These are phyloP conservation scores for Monascus purpureus DNA, from an alignment of 495 filamentous ascomycete genomes.

Conservation along the genomic window DNA sequence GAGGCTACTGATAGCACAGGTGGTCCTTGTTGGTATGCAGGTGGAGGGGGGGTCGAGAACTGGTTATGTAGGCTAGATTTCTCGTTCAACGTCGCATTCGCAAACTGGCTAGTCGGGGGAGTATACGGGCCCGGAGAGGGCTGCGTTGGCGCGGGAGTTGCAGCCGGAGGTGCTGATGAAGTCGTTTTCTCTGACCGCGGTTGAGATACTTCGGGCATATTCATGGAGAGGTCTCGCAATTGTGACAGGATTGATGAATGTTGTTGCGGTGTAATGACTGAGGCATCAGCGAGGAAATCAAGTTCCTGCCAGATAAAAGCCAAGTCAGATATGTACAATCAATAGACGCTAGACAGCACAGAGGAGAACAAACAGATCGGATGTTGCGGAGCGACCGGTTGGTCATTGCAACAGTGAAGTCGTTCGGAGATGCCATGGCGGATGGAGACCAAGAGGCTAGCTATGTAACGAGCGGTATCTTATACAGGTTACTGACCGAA, in stretches of 20 bases:
- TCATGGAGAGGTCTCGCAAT: constrained; percentile 60
- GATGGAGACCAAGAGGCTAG: no score
- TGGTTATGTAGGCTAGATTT: constrained; percentile 39
- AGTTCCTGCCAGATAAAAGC: constrained; percentile 61
- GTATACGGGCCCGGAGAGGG: constrained; percentile 24
- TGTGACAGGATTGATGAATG: constrained; percentile 57
- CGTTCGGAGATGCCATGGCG: constrained; percentile 26
- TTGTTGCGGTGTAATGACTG: constrained; percentile 54
- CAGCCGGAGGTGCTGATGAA: constrained; percentile 19
- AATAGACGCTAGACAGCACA: no score
- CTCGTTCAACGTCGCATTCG: constrained; percentile 35
- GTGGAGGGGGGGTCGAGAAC: constrained; percentile 34
- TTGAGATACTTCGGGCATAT: no score
- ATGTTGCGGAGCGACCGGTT: constrained; percentile 77
- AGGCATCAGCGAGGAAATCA: constrained; percentile 70
- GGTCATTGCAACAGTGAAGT: constrained; percentile 38
- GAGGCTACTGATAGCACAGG: constrained; percentile 55
- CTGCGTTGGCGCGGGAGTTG: constrained; percentile 21
- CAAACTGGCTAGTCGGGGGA: constrained; percentile 29
- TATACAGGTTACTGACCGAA: no score
- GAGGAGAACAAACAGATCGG: constrained; percentile 49
- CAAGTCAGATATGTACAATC: no score
- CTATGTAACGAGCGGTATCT: no score
- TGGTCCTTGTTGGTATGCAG: constrained; percentile 38
- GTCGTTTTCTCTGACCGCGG: constrained; percentile 23